Percentiles rank a stretch among this genome's conserved stretches.
Conservation (phyloP, 129 eudicot species). For the Tagetes erecta region DNA sequence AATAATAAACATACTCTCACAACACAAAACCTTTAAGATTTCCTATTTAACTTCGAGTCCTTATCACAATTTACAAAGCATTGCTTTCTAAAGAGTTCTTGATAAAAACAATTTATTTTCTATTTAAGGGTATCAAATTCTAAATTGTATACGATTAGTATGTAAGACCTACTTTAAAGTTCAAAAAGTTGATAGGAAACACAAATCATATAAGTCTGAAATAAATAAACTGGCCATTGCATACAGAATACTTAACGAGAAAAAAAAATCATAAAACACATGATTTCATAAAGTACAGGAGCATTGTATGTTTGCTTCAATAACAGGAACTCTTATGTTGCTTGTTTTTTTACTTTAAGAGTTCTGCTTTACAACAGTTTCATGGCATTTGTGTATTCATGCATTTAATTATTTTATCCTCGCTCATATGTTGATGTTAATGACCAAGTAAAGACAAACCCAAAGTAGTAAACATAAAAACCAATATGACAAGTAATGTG, state of each 20-base stretch:
- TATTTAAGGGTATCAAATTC: not conserved
- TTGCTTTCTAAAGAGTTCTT: constrained; percentile 4
- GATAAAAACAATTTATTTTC: not conserved
- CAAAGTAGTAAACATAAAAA: constrained; percentile 4
- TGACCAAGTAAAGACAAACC: not conserved
- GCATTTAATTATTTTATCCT: not conserved
- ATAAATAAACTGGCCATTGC: not conserved
- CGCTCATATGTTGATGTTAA: not conserved
- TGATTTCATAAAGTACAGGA: constrained; percentile 3
- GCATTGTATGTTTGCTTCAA: not conserved
- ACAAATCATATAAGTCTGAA: not conserved
- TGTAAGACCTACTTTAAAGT: not conserved
- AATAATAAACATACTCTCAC: not conserved
- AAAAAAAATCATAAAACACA: not conserved
- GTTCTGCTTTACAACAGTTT: not conserved
- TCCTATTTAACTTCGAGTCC: not conserved
- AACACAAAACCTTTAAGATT: constrained; percentile 1
- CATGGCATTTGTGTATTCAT: not conserved
- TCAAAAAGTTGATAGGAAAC: not conserved
- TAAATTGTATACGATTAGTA: not conserved
- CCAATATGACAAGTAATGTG: not conserved
- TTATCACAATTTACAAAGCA: not conserved
- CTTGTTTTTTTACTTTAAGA: not conserved
- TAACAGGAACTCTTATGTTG: not conserved
- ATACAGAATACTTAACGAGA: not conserved